Conservation (phyloP, 2,329 filamentous ascomycete genomes). For the Monosporascus cannonballus region DNA sequence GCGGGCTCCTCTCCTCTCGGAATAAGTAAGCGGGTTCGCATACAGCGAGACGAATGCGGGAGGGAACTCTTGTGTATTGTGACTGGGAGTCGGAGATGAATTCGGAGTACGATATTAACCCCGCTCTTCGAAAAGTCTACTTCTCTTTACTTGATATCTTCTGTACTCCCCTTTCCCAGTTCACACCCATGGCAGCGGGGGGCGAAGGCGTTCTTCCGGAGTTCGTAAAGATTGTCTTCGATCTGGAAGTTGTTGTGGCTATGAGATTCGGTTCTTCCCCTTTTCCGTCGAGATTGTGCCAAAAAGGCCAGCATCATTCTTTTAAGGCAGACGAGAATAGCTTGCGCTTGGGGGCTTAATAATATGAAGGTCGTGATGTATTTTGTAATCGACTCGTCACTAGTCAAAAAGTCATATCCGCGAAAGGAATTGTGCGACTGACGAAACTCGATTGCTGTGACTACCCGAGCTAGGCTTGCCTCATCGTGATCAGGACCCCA, state of each 20-base stretch:
- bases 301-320: neutral
- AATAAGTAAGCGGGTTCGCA: slow-evolving; percentile 27
- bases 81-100: neutral
- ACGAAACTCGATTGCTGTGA: no score
- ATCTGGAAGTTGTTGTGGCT: neutral
- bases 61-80: neutral
- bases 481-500: no score
- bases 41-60: neutral
- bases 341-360: no score
- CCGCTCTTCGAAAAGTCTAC: slow-evolving; percentile 1
- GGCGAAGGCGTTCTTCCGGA: slow-evolving; percentile 2
- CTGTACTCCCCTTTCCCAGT: neutral
- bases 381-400: no score
- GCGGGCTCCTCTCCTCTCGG: slow-evolving; percentile 55
- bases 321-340: no score
- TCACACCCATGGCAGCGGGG: neutral
- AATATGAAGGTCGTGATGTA: no score
- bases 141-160: neutral
- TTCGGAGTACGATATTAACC: neutral
- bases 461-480: no score
- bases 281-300: neutral
- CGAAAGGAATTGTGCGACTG: no score
- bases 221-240: neutral
- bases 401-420: no score
- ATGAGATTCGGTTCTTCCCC: neutral